Percentiles rank a stretch among this genome's conserved stretches.
Conservation (phyloP, 495 filamentous ascomycete genomes). For the Aspergillus sparsus region DNA sequence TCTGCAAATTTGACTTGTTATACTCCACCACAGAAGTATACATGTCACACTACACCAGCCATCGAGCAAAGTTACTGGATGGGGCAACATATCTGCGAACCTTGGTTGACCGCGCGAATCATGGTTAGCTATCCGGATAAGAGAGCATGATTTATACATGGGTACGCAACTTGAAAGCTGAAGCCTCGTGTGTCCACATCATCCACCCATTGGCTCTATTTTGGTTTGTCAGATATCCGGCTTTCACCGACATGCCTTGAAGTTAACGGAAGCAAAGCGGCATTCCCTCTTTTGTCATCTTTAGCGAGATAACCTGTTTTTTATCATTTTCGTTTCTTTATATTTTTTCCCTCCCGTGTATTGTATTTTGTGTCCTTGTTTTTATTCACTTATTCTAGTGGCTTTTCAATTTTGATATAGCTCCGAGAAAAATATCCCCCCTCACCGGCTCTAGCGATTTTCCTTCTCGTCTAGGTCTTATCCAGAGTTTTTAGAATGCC, state of each 20-base stretch:
- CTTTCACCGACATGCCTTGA: neutral
- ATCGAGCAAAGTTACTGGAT: slow-evolving; percentile 6
- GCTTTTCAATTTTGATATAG: no score
- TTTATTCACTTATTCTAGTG: no score
- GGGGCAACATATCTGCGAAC: slow-evolving; percentile 12
- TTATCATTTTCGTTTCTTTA: neutral
- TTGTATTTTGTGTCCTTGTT: neutral
- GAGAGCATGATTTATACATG: neutral
- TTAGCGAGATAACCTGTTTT: no score
- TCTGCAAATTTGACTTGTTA: slow-evolving; percentile 21
- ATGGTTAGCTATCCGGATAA: neutral
- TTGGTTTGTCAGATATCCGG: neutral
- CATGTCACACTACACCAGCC: slow-evolving; percentile 21
- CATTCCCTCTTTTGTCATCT: neutral
- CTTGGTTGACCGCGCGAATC: neutral
- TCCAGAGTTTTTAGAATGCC: no score
- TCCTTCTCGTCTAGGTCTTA: no score
- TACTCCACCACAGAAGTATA: slow-evolving; percentile 14
- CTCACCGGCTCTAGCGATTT: no score
- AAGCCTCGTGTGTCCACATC: slow-evolving; percentile 1
- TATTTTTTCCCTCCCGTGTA: neutral
- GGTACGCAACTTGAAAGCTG: neutral
- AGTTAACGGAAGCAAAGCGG: neutral
- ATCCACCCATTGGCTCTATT: neutral
- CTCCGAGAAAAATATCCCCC: no score